A percentile compares a stretch with the other conserved stretches of the same genome.
phyloP scores from a whole-genome alignment of 2,329 filamentous ascomycete genomes.

The Alternaria ethzedia region DNA sequence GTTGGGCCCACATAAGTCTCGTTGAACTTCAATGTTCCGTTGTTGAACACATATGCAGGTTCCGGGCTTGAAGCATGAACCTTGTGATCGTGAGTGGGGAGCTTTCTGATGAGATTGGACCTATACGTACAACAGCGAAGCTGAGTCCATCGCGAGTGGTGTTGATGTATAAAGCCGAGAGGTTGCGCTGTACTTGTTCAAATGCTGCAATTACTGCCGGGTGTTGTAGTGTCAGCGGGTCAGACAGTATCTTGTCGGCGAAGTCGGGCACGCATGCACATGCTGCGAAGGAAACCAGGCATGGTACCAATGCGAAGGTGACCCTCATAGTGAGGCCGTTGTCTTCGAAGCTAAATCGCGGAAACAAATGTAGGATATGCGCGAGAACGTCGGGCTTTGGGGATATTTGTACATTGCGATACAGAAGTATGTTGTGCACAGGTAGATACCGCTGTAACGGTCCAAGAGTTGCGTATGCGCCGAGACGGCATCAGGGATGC shows the following conservation, averaged over 20 bases:
- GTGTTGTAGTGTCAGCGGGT: slow-evolving; percentile 27
- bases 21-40: slow-evolving; percentile 40
- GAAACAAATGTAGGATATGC: not conserved
- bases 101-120: not conserved
- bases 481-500: not conserved
- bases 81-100: slow-evolving; percentile 6
- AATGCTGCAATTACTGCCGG: slow-evolving; percentile 31
- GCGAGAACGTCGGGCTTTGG: not conserved
- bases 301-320: not conserved
- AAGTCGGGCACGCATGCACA: slow-evolving; percentile 36
- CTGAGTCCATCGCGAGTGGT: slow-evolving; percentile 38
- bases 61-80: slow-evolving; percentile 33
- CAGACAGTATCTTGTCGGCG: slow-evolving; percentile 24
- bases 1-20: slow-evolving; percentile 19
- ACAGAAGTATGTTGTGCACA: not conserved
- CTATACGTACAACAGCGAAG: slow-evolving; percentile 35
- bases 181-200: slow-evolving; percentile 22
- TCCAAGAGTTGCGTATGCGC: not conserved
- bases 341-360: not conserved
- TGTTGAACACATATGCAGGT: slow-evolving; percentile 34
- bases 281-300: slow-evolving; percentile 1
- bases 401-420: not conserved
- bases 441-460: not conserved
- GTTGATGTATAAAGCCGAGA: slow-evolving; percentile 26
- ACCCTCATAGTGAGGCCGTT: not conserved